A percentile compares a stretch with the other conserved stretches of the same genome.
These are phyloP conservation scores for Phascolomyces articulosus DNA, from an alignment of 371 early-diverging fungal genomes.

Conservation along the genomic window DNA sequence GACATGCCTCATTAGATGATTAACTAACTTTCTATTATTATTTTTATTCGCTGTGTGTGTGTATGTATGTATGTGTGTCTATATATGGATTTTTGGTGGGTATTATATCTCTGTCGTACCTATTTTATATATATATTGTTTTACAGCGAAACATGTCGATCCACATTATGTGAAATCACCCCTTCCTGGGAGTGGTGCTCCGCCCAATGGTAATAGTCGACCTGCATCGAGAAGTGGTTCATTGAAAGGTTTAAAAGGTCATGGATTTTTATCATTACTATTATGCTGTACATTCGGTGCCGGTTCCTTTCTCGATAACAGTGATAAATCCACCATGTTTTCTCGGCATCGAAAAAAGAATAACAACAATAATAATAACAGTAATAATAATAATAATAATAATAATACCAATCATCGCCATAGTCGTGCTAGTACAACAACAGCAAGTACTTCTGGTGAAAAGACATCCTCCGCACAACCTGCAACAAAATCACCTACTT, in stretches of 20 bases:
- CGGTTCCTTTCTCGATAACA: constrained; percentile 16
- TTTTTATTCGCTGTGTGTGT: neutral
- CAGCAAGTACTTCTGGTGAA: constrained; percentile 1
- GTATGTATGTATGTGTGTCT: neutral
- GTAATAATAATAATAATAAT: neutral
- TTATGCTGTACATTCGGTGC: constrained; percentile 26
- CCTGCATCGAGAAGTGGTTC: constrained; percentile 18
- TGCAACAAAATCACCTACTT: neutral
- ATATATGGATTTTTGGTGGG: too few species aligned
- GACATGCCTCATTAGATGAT: neutral
- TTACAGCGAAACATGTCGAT: constrained; percentile 4
- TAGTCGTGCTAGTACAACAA: constrained; percentile 8
- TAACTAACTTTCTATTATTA: neutral
- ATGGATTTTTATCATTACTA: constrained; percentile 22
- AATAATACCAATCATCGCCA: neutral
- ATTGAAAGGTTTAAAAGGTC: constrained; percentile 10
- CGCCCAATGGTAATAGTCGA: constrained; percentile 11
- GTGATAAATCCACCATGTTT: constrained; percentile 13
- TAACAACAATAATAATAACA: neutral
- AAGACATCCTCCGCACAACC: neutral
- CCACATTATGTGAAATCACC: constrained; percentile 11
- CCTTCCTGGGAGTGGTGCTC: constrained; percentile 1
- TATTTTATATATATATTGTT: constrained; percentile 9
- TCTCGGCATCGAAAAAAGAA: constrained; percentile 7
- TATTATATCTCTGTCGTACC: too few species aligned